Base-by-base conservation (phyloP, 208 protist genomes). In the Trichomonas tenax region DNA sequence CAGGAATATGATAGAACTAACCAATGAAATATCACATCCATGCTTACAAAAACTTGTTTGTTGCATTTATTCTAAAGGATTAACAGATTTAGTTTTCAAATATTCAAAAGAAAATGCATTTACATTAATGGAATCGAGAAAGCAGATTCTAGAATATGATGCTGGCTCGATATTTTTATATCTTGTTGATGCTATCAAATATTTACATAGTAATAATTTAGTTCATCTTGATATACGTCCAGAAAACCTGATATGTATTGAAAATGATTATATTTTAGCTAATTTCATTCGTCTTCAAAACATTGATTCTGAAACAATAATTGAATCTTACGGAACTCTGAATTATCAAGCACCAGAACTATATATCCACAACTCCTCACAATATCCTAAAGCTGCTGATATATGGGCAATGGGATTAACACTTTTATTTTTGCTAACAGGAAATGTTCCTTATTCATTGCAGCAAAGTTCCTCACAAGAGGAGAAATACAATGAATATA, bases 391-490 rank as follows among this genome's bases (percentile, higher is more conserved):
- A 41, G 34, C 34, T 15, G 97, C 97, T n/a, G 97, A 98, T 96
- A 96, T 98, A 23, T 98, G 97, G 97, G 96, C 97, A 23, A 89
- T 98, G 26, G 97, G 97, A 31, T 97, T 98, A 63, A 97, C 96
- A 9, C 97, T 97, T 17, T 96, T 98, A 38, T 97, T 98, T 63
- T 49, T 97, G 0, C 96, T 96, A 9, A 96, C 97, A 63, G 86
- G 49, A 15, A 21, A 89, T 23, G 96, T 97, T 41, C 81, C 81
- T 23, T 84, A 41, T 72, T n/a, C 26, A n/a, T 3, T 72, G 8
- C 58, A 17, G 26, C 2, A 8, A n/a, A 6, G 26, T 72, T n/a
- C 26, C 4, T 72, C 58, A 26, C 2, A n/a, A 72, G 26, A 72
- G 26, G 58, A 72, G 26, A 72, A 72, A n/a, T n/a, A 72, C 21